Base-by-base conservation (phyloP, 441 rosid species). In the Populus hybrid region DNA sequence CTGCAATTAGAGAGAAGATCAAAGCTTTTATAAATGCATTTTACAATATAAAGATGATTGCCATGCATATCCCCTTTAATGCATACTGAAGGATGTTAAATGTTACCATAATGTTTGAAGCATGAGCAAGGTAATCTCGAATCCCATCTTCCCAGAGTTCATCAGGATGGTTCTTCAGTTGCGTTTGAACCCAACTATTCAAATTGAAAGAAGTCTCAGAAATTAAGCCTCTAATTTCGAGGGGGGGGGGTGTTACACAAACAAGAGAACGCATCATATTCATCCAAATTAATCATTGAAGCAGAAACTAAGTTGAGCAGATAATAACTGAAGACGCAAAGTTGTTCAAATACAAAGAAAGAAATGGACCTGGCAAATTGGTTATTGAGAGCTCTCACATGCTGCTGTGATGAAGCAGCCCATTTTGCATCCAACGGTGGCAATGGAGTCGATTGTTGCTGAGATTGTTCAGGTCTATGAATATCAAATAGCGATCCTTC, bases 81-180 rank as follows among this genome's bases (percentile, higher is more conserved):
- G n/a, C 16, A 46, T 28, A 53, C 18, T 8, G 67, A 72, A 81
- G 75, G 71, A 16, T 50, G 34, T 21, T 1, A 77, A 73, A 57
- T 57, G 63, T 67, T 89, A 95, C 98, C 97, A 86, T 83, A 73
- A 92, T 89, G 71, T 85, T 80, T 61, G 97, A 91, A 40, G 97
- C 87, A 89, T 93, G 97, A 84, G 85, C 80, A 78, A 90, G 84
- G 84, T 95, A 95, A 80, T 92, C 97, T 53, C 75, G 85, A 82
- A 90, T 82, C 46, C 97, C 99, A 87, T 93, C 97, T 82, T 94
- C 95, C 98, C 99, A 94, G 75, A 95, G 95, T 88, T 94, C 99
- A 87, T 95, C 94, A 53, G 98, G 97, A 74, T 93, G 97, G 82
- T 92, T 87, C 90, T 90, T 95, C 76, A 95, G 84, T 86, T 95